Evolutionary conservation across 495 filamentous ascomycete genomes (phyloP), one percentile per base, ranked within the genome.

Genomic region (Friedmanniomyces simplex): DNA sequence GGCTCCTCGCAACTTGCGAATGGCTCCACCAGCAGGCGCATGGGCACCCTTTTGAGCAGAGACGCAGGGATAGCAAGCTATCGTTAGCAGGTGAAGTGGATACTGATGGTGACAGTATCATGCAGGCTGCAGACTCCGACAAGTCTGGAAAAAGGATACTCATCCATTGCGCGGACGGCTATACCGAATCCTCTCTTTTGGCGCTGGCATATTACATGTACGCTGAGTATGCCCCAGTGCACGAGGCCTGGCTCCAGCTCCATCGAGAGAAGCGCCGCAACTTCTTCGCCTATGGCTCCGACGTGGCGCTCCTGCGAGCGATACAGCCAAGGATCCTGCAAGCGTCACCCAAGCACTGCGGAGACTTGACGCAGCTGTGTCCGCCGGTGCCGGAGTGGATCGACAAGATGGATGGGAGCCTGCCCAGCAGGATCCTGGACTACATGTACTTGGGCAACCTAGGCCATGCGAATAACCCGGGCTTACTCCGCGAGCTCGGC

Each of bases 361-460:
- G 57, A 0, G 32, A 60, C 20, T 7, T 60, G 21, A 51, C 18
- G 37, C 46, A 59, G 41, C 57, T 63, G 21, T 59, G 51, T 24
- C 61, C 61, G 18, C 54, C 49, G 62, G 81, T 86, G 65, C 91
- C 91, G 2, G 70, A 77, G 26, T 98, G 93, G 93, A 80, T 95
- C 39, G 72, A 77, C 20, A 80, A 80, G 41, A 87, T 96, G 66
- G 93, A 98, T 63, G 93, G 93, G 6, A 93, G 87, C 52, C 74
- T 98, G 4, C 93, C 93, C 0, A 94, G 87, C 63, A 80, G 91
- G 4, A 81, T 98, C 46, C 69, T 95, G 24, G 82, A 87, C n/a
- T 95, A 96, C 66, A 89, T 97, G 83, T 97, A 97, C 66, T 77
- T 97, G 18, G 91, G 91, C 1, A 97, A 96, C 67, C 76, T 97